Evolutionary conservation across 345 rosid species (phyloP).

Genomic region (Dipteronia sinensis): DNA sequence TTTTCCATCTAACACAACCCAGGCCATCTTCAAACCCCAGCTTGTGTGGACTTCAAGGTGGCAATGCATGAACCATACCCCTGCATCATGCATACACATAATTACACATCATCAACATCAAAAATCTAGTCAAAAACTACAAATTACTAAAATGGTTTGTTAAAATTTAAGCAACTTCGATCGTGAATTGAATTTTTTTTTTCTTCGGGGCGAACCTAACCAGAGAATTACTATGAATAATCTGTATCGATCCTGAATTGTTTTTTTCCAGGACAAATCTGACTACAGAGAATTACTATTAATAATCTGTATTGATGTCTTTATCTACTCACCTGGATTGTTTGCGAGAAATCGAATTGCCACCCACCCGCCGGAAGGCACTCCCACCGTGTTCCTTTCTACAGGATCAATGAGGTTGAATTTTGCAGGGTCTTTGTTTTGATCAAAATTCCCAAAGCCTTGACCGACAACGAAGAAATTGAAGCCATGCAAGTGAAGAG

Average conservation of each 20-base stretch:
- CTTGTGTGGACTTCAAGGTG: constrained; percentile 71
- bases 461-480: constrained; percentile 54
- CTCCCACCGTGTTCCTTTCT: constrained; percentile 61
- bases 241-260: too few relatives aligned
- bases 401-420: constrained; percentile 58
- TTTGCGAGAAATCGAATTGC: constrained; percentile 69
- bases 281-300: too few relatives aligned
- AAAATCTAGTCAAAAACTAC: too few relatives aligned
- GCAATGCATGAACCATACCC: constrained; percentile 79
- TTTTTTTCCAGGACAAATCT: too few relatives aligned
- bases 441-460: constrained; percentile 63
- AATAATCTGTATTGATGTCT: too few relatives aligned
- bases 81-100: constrained; percentile 18
- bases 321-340: constrained; percentile 51
- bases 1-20: constrained; percentile 69
- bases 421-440: constrained; percentile 50
- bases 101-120: too few relatives aligned
- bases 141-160: too few relatives aligned
- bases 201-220: too few relatives aligned
- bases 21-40: constrained; percentile 71
- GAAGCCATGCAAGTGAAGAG: constrained; percentile 42
- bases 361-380: constrained; percentile 72
- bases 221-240: too few relatives aligned
- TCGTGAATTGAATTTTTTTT: too few relatives aligned
- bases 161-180: too few relatives aligned